phyloP scores from a whole-genome alignment of 352 stramenopile genomes.

The Phytopythium boreale region DNA sequence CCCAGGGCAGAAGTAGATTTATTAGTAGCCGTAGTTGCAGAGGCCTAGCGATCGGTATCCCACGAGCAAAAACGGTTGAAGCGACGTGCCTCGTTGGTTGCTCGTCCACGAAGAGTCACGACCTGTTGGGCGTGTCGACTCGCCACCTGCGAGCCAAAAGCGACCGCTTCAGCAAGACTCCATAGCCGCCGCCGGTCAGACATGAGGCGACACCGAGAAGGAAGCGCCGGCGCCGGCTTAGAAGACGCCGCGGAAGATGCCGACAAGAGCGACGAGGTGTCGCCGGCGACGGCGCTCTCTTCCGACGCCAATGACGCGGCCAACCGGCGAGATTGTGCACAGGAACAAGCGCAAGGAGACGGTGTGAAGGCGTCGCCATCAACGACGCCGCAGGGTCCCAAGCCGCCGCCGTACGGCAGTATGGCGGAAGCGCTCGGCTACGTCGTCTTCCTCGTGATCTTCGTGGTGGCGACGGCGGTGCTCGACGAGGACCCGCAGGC shows the following conservation, averaged over 20 bases:
- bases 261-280: constrained; percentile 6
- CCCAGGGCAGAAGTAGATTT: not conserved
- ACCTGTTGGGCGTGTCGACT: not conserved
- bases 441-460: constrained; percentile 51
- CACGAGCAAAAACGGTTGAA: constrained; percentile 1
- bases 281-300: not conserved
- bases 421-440: constrained; percentile 47
- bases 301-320: not conserved
- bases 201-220: constrained; percentile 5
- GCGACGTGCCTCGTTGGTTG: not conserved
- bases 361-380: not conserved
- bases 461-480: constrained; percentile 48
- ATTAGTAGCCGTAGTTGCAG: not conserved
- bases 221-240: not conserved
- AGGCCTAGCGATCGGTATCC: not conserved
- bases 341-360: not conserved
- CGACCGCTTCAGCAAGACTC: not conserved
- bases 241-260: not conserved
- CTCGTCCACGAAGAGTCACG: not conserved
- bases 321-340: not conserved
- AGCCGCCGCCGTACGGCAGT: constrained; percentile 46
- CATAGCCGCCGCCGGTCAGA: not conserved
- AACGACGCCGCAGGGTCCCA: not conserved
- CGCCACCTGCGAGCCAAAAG: not conserved
- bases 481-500: constrained; percentile 40